Evolutionary conservation across 2,329 filamentous ascomycete genomes (phyloP).

Genomic region (Talaromyces amestolkiae): DNA sequence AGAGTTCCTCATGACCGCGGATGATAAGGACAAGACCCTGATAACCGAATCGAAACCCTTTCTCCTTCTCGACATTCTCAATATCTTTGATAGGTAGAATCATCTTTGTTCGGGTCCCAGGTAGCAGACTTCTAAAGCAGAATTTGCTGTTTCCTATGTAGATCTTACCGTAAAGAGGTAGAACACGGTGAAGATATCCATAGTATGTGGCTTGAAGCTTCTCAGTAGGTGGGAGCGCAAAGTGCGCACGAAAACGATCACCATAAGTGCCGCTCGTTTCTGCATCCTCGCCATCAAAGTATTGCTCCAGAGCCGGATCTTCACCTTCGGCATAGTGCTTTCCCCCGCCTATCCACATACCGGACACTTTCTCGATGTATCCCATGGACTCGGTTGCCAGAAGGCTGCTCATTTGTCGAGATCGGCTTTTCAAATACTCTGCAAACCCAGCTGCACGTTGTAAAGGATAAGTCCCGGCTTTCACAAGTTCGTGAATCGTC

Average conservation of each 20-base stretch:
- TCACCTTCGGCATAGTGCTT: slow-evolving; percentile 82
- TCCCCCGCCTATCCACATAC: slow-evolving; percentile 90
- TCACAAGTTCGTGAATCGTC: slow-evolving; percentile 58
- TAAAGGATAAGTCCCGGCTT: slow-evolving; percentile 69
- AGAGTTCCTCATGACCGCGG: slow-evolving; percentile 88
- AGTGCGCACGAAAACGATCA: slow-evolving; percentile 79
- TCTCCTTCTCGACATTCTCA: slow-evolving; percentile 91
- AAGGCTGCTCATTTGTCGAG: slow-evolving; percentile 76
- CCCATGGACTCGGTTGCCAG: slow-evolving; percentile 90
- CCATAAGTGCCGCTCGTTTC: slow-evolving; percentile 55
- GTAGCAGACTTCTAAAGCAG: slow-evolving; percentile 88
- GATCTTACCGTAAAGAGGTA: slow-evolving; percentile 93
- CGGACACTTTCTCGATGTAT: slow-evolving; percentile 93
- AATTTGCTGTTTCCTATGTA: slow-evolving; percentile 86
- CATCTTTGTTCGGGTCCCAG: slow-evolving; percentile 86
- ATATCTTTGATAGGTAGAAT: slow-evolving; percentile 88
- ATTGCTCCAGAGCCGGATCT: slow-evolving; percentile 59
- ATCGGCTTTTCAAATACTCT: slow-evolving; percentile 74
- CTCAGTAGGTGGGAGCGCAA: slow-evolving; percentile 81
- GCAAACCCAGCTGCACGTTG: slow-evolving; percentile 81
- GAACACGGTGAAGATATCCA: slow-evolving; percentile 81
- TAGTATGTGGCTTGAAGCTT: slow-evolving; percentile 86
- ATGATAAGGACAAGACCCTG: slow-evolving; percentile 90
- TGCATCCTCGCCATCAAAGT: slow-evolving; percentile 56
- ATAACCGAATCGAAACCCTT: slow-evolving; percentile 88